Base-by-base conservation (phyloP, 2,329 filamentous ascomycete genomes). In the Aspergillus thermomutatus region DNA sequence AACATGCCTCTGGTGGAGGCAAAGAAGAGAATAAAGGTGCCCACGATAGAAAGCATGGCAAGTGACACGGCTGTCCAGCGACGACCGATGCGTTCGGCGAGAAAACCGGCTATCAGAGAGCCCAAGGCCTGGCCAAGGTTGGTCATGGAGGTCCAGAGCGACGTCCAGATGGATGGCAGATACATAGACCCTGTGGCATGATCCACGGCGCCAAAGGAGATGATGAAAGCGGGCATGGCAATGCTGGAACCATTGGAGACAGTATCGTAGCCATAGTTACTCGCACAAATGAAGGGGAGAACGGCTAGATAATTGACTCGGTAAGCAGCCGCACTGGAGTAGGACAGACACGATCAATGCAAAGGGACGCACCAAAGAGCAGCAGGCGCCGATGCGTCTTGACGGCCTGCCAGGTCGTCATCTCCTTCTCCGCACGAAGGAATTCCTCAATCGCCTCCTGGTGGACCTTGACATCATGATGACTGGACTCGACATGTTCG, bases 51-150 rank as follows among this genome's bases (percentile, higher is more conserved):
- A 49, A 69, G 53, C 1, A 70, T 52, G 4, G 65, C 67, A 9
- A 67, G 68, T 6, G 67, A 55, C 10, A 67, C 58, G 23, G 72
- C 65, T 3, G 70, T 72, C 62, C 68, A 74, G 46, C 69, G 68
- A 10, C 74, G 69, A 54, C 72, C 71, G 41, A 74, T 69, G 7
- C 52, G 67, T 40, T 76, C 73, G 0, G 69, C 70, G 1, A 69
- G 53, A 28, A 65, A 69, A 1, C 73, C 74, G 2, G 66, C 56
- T n/a, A 31, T 52, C 9, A 66, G 55, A 10, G 64, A 60, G 19
- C 65, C 63, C 4, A 68, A 37, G 8, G 62, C 62, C 31, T 64
- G 62, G 3, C 55, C 55, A 3, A 64, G 50, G 9, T 62, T 57
- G 31, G 66, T 64, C 57, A 65, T 67, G 9, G 65, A 59, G 2